Conservation (phyloP, 495 filamentous ascomycete genomes). For the Daldinia bambusicola region DNA sequence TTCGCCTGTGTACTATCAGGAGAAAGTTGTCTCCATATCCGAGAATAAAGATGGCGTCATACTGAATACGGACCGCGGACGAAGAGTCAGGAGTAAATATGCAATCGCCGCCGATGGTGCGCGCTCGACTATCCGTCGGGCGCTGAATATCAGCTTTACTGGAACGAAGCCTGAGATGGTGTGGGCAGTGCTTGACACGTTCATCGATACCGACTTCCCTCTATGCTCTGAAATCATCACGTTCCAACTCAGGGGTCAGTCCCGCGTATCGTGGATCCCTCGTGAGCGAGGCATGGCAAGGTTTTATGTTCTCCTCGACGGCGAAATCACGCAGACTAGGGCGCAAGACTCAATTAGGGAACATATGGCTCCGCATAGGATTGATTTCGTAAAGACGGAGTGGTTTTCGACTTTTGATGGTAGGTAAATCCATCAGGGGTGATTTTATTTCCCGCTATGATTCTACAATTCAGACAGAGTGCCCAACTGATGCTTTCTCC, state of each 20-base stretch:
- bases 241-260: slow-evolving; percentile 44
- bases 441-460: background rate
- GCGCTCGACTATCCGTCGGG: slow-evolving; percentile 35
- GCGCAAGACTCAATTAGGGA: slow-evolving; percentile 42
- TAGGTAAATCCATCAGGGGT: slow-evolving; percentile 4
- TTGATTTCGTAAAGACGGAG: slow-evolving; percentile 41
- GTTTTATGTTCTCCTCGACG: slow-evolving; percentile 46
- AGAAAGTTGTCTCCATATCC: slow-evolving; percentile 26
- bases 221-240: slow-evolving; percentile 45
- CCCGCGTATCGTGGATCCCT: slow-evolving; percentile 46
- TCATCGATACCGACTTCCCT: slow-evolving; percentile 46
- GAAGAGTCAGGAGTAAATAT: slow-evolving; percentile 35
- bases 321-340: slow-evolving; percentile 40
- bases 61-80: slow-evolving; percentile 30
- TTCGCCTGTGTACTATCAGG: slow-evolving; percentile 29
- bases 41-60: slow-evolving; percentile 29
- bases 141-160: slow-evolving; percentile 34
- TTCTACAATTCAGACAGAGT: background rate
- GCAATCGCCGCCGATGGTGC: slow-evolving; percentile 42
- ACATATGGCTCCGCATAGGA: slow-evolving; percentile 42
- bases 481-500: background rate
- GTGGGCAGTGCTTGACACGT: slow-evolving; percentile 45
- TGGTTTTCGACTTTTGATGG: slow-evolving; percentile 48
- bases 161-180: slow-evolving; percentile 47
- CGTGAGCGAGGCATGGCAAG: slow-evolving; percentile 44